Percentiles rank a stretch among this genome's conserved stretches.
Conservation (phyloP, 805 yeast species). For the Metschnikowia dekortorum region DNA sequence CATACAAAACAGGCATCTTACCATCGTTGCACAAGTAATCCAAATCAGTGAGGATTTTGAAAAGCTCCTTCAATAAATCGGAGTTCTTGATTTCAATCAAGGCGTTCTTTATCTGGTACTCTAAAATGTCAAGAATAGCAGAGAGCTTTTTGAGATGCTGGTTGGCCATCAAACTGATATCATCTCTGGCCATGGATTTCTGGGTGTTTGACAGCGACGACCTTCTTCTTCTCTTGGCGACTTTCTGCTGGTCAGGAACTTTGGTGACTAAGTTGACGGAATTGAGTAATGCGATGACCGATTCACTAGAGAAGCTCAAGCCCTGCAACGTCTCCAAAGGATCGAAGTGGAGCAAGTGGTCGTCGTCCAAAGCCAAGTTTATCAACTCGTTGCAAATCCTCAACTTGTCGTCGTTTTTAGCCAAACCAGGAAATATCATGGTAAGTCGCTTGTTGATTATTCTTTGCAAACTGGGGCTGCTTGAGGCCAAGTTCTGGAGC, state of each 20-base stretch:
- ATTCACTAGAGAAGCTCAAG: conserved; percentile 48
- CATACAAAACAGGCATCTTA: conserved; percentile 82
- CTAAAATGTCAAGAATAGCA: conserved; percentile 73
- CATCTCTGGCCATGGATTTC: conserved; percentile 69
- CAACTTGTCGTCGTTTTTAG: conserved; percentile 49
- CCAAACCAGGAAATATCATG: conserved; percentile 54
- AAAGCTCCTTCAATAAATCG: conserved; percentile 46
- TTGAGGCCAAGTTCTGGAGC: conserved; percentile 39
- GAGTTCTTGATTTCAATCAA: conserved; percentile 34
- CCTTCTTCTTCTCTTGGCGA: conserved; percentile 71
- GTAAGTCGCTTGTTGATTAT: conserved; percentile 49
- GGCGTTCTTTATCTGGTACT: conserved; percentile 40
- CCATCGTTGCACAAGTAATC: conserved; percentile 89
- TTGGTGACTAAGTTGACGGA: conserved; percentile 53
- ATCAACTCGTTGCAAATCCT: conserved; percentile 46
- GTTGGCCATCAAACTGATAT: conserved; percentile 70
- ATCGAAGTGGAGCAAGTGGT: conserved; percentile 25
- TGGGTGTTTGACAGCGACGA: conserved; percentile 66
- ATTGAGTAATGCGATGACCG: conserved; percentile 56
- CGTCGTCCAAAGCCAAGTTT: conserved; percentile 51
- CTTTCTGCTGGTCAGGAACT: conserved; percentile 45
- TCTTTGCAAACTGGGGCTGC: conserved; percentile 28
- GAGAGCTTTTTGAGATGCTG: conserved; percentile 75
- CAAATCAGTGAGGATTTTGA: conserved; percentile 64
- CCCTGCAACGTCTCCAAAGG: conserved; percentile 49